A percentile compares a stretch with the other conserved stretches of the same genome.
These are phyloP conservation scores for Capsicum rhomboideum DNA, from an alignment of 257 asterid genomes.

Conservation along the genomic window DNA sequence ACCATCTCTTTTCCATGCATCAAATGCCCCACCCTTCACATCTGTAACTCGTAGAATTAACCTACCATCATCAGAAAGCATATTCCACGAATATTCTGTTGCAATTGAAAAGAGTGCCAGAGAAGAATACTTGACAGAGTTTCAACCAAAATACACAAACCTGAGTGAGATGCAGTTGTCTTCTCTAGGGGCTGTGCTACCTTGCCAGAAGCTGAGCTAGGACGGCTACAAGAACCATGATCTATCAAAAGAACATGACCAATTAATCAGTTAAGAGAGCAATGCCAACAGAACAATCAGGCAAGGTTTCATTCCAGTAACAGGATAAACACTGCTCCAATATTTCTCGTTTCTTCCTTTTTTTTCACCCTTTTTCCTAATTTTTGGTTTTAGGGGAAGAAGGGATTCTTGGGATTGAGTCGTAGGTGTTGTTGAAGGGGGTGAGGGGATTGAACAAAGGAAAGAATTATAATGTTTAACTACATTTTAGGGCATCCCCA, in stretches of 20 bases:
- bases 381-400: neutral
- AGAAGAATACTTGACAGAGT: neutral
- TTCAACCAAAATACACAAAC: constrained; percentile 30
- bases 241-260: constrained; percentile 35
- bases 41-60: constrained; percentile 35
- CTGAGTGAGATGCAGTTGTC: constrained; percentile 38
- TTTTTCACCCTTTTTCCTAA: neutral
- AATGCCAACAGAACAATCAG: neutral
- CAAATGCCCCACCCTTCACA: constrained; percentile 34
- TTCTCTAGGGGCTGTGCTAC: constrained; percentile 30
- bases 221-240: constrained; percentile 41
- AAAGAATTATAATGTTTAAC: neutral
- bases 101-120: neutral
- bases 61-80: neutral
- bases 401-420: neutral
- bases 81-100: neutral
- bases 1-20: constrained; percentile 54
- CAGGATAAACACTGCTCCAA: neutral
- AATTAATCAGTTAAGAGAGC: neutral
- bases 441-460: neutral
- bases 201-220: constrained; percentile 67
- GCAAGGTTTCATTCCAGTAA: neutral
- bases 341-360: neutral
- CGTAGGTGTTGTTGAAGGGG: neutral
- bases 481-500: neutral